Conservation (phyloP, 2,329 filamentous ascomycete species). For the Colletotrichum sp. region DNA sequence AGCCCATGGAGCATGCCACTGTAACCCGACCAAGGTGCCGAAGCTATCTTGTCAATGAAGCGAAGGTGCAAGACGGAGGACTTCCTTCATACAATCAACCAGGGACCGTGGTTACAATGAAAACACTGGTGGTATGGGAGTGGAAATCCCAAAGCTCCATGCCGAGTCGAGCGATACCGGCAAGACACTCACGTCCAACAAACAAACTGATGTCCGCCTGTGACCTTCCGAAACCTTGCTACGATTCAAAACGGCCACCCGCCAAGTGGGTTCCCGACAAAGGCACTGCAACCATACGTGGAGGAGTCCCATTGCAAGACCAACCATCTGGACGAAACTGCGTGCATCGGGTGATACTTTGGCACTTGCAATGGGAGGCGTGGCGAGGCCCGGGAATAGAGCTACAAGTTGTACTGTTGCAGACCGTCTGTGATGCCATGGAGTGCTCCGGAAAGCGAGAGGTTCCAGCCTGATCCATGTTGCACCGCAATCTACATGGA, state of each 20-base stretch:
- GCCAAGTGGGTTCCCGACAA: neutral
- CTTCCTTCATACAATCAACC: rapidly evolving
- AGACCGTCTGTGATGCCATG: neutral
- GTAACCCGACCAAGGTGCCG: neutral
- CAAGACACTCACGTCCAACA: neutral
- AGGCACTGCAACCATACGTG: neutral
- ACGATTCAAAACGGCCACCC: neutral
- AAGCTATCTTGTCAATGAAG: neutral
- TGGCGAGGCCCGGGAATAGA: neutral
- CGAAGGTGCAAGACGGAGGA: rapidly evolving
- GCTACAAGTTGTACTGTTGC: neutral
- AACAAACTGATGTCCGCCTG: neutral
- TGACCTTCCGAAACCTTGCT: neutral
- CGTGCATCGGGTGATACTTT: neutral
- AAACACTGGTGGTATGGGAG: rapidly evolving
- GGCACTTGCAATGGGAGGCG: neutral
- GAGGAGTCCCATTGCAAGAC: neutral
- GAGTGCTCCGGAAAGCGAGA: neutral
- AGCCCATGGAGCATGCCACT: no score
- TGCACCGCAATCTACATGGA: no score
- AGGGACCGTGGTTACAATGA: rapidly evolving
- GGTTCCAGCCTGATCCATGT: no score
- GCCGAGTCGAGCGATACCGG: neutral
- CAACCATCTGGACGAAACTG: neutral
- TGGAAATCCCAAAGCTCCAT: neutral